Evolutionary conservation across 805 yeast species (phyloP), one percentile per base, ranked within the genome.

Genomic region (Starmerella ratchasimensis): DNA sequence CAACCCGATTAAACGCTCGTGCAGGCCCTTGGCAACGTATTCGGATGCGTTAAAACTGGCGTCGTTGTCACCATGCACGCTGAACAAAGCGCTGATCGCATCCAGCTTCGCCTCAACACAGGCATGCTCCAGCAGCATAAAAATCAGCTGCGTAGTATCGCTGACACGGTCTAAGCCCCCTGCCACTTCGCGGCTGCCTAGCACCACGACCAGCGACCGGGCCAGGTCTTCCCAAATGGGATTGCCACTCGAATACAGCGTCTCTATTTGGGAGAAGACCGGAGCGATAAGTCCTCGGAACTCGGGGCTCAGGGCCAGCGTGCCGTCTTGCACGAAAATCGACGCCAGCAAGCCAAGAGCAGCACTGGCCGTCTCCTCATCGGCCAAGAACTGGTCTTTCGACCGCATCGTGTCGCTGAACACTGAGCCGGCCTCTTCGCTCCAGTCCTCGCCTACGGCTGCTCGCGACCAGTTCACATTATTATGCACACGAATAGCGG

Each of bases 31-130:
- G 8, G 65, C 55, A 19, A 77, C 80, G 56, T 77, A 88, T 20
- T 37, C 47, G 1, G 80, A 69, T 3, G 72, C 71, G 19, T 57
- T 60, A 53, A 83, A 94, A 13, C 63, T 68, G 49, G 65, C 78
- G 4, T 56, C 60, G 26, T 68, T 68, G 59, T 90, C 97, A 11
- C 80, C 80, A 58, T 78, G 90, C 5, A 84, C 64, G 42, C 83
- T 95, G 57, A 73, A 82, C 5, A 84, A 51, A 2, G 71, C 62
- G 50, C 81, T 77, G 17, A 81, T 56, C 19, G 76, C 60, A 43
- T 78, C 88, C 28, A 74, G 56, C 4, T 73, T 59, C 9, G 74
- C 55, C 42, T 62, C 67, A 1, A 63, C 57, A 23, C 44, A 46
- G 6, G 45, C 26, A 8, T 34, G 20, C 26, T 36, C 45, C 15